A percentile compares a stretch with the other conserved stretches of the same genome.
These are phyloP conservation scores for Trypanosoma platydactyli DNA, from an alignment of 208 protist genomes.

Conservation along the genomic window DNA sequence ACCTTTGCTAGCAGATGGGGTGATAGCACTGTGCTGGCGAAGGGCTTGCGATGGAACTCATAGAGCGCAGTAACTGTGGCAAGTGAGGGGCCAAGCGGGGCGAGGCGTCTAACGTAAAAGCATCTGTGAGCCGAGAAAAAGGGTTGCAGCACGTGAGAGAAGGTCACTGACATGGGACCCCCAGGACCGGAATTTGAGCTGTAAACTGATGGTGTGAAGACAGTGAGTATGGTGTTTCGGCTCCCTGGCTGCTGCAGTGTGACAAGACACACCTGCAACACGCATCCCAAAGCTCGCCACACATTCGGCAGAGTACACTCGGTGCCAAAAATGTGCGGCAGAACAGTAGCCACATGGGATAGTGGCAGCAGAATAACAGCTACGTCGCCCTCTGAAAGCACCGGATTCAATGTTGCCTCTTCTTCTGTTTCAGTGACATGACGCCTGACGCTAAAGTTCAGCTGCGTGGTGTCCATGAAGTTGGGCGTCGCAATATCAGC, in stretches of 20 bases:
- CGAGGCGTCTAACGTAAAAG: conserved; percentile 59
- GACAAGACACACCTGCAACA: conserved; percentile 68
- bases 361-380: conserved; percentile 69
- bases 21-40: conserved; percentile 65
- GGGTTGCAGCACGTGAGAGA: conserved; percentile 51
- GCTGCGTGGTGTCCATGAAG: conserved; percentile 9
- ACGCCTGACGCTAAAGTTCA: conserved; percentile 21
- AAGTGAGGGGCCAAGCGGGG: conserved; percentile 42
- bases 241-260: conserved; percentile 28
- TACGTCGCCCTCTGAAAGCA: conserved; percentile 59
- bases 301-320: conserved; percentile 27
- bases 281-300: conserved; percentile 61
- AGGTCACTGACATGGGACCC: conserved; percentile 29
- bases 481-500: conserved; percentile 3
- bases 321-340: conserved; percentile 27
- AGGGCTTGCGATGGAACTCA: conserved; percentile 42
- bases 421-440: not conserved
- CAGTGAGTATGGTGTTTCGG: conserved; percentile 35
- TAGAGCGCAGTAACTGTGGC: conserved; percentile 54
- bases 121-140: conserved; percentile 23
- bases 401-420: conserved; percentile 9
- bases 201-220: conserved; percentile 22
- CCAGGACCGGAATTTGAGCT: not conserved
- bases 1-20: conserved; percentile 41
- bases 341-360: conserved; percentile 25